These are phyloP conservation scores for Pezizomycotina sp. DNA, from an alignment of 2,329 filamentous ascomycete species.

Conservation along the genomic window DNA sequence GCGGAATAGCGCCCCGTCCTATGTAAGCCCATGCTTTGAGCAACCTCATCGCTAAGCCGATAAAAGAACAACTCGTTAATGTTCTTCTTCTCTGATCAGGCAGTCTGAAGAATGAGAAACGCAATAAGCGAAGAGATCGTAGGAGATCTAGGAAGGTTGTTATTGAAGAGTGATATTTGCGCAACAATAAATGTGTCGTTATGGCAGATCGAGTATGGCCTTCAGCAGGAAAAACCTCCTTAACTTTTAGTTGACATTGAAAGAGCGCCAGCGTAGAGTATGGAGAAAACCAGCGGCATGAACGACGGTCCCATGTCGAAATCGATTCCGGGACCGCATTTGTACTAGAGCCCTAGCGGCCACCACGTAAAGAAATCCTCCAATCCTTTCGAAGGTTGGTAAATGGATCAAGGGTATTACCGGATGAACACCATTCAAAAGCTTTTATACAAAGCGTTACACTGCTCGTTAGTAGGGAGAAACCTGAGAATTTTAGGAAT, in stretches of 20 bases:
- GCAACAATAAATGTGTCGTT: slow-evolving; percentile 18
- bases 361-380: slow-evolving; percentile 21
- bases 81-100: slow-evolving; percentile 24
- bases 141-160: slow-evolving; percentile 21
- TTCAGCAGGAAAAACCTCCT: slow-evolving; percentile 11
- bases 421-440: slow-evolving; percentile 23
- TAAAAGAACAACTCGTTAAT: slow-evolving; percentile 23
- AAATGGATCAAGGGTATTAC: slow-evolving; percentile 24
- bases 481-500: slow-evolving; percentile 7
- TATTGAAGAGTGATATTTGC: slow-evolving; percentile 18
- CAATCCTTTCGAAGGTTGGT: slow-evolving; percentile 23
- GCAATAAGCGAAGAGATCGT: slow-evolving; percentile 23
- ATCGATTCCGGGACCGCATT: slow-evolving; percentile 17
- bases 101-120: slow-evolving; percentile 24
- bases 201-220: slow-evolving; percentile 19
- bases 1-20: slow-evolving; percentile 29
- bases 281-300: slow-evolving; percentile 21
- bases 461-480: slow-evolving; percentile 16
- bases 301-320: slow-evolving; percentile 21
- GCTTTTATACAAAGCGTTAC: slow-evolving; percentile 21
- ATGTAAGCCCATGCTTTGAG: slow-evolving; percentile 26
- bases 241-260: slow-evolving; percentile 20
- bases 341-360: too few species aligned
- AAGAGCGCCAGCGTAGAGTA: slow-evolving; percentile 23
- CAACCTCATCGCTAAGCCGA: slow-evolving; percentile 25